A percentile compares a stretch with the other conserved stretches of the same genome.
Conservation (phyloP, 129 eudicot species). For the Arctium minus region DNA sequence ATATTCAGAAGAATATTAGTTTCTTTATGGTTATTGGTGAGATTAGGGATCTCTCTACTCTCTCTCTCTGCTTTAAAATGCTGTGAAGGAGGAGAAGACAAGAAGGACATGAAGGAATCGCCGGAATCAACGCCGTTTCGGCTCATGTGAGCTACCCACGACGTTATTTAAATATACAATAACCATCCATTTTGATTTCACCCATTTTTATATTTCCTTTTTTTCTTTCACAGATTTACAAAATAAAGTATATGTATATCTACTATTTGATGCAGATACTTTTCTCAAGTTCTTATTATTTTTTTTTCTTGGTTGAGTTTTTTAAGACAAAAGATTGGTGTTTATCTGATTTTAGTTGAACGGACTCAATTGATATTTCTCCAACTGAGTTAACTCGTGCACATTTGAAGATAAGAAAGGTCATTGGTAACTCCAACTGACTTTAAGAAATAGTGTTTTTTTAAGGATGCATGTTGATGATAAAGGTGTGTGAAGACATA, state of each 20-base stretch:
- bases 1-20: conserved; percentile 49
- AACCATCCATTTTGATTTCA: neutral
- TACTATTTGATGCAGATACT: neutral
- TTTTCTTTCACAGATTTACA: neutral
- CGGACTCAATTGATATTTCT: neutral
- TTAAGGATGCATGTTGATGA: neutral
- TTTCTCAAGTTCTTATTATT: neutral
- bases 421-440: neutral
- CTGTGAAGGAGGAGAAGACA: conserved; percentile 43
- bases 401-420: neutral
- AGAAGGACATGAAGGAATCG: conserved; percentile 60
- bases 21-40: conserved; percentile 35
- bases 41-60: conserved; percentile 10
- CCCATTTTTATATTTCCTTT: neutral
- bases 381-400: neutral
- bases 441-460: neutral
- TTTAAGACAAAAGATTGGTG: neutral
- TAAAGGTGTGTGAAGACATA: neutral
- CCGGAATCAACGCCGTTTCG: conserved; percentile 81
- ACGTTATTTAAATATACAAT: conserved; percentile 10
- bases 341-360: neutral
- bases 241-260: neutral
- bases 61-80: conserved; percentile 28
- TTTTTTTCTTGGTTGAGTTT: neutral
- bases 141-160: conserved; percentile 46